Conservation (phyloP, 352 stramenopile genomes). For the Pythium graminicola region DNA sequence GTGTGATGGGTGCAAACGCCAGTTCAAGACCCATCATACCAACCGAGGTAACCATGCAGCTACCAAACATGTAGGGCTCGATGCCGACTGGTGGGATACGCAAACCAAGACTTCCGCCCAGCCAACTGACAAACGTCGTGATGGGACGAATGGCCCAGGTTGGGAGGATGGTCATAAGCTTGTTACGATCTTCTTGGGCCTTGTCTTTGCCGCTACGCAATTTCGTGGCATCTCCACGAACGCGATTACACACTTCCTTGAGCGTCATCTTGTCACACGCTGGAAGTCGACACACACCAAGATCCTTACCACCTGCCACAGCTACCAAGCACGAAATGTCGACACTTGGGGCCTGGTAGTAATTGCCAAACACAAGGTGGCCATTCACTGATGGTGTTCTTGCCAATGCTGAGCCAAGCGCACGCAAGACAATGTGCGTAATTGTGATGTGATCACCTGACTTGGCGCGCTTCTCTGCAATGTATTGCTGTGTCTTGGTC, state of each 20-base stretch:
- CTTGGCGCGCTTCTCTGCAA: conserved; percentile 42
- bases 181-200: conserved; percentile 55
- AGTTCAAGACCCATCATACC: conserved; percentile 68
- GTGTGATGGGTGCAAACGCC: conserved; percentile 55
- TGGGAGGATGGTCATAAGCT: conserved; percentile 46
- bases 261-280: conserved; percentile 54
- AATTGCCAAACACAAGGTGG: conserved; percentile 64
- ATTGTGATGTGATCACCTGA: conserved; percentile 53
- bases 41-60: conserved; percentile 64
- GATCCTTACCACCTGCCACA: conserved; percentile 48
- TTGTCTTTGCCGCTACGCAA: conserved; percentile 51
- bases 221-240: conserved; percentile 46
- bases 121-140: conserved; percentile 55
- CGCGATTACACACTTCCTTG: conserved; percentile 33
- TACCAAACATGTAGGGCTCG: conserved; percentile 66
- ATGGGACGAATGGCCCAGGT: conserved; percentile 49
- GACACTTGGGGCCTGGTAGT: conserved; percentile 51
- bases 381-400: conserved; percentile 60
- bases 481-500: conserved; percentile 53
- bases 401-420: conserved; percentile 42
- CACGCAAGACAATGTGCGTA: conserved; percentile 59
- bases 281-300: conserved; percentile 44
- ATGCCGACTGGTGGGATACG: conserved; percentile 48
- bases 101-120: conserved; percentile 49
- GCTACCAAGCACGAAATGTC: conserved; percentile 65